Evolutionary conservation across 2,329 filamentous ascomycete genomes (phyloP).

Genomic region (Chaetomiaceae sp.): DNA sequence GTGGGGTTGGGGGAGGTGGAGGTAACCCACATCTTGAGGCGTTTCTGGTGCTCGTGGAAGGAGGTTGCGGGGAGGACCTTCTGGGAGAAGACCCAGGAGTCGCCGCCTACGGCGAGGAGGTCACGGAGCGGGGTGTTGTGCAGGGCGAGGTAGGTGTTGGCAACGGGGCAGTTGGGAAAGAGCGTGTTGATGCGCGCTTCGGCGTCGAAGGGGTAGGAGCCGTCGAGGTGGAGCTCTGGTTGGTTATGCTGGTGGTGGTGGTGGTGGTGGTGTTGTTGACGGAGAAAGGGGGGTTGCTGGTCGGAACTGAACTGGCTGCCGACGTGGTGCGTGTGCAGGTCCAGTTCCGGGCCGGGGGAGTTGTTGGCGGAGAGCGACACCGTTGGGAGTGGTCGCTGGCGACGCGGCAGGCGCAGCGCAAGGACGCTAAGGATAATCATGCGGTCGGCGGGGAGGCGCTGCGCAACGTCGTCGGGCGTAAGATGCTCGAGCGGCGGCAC

Average conservation of each 20-base stretch:
- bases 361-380: constrained; percentile 19
- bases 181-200: constrained; percentile 36
- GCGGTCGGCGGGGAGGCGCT: constrained; percentile 37
- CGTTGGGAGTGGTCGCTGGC: constrained; percentile 21
- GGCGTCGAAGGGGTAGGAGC: constrained; percentile 20
- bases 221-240: constrained; percentile 26
- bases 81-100: constrained; percentile 54
- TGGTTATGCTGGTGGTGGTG: constrained; percentile 9
- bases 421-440: constrained; percentile 39
- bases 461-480: constrained; percentile 35
- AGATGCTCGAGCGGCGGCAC: constrained; percentile 34
- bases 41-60: constrained; percentile 45
- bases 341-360: constrained; percentile 27
- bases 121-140: constrained; percentile 55
- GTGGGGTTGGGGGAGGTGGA: not conserved
- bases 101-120: constrained; percentile 54
- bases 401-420: constrained; percentile 37
- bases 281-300: constrained; percentile 13
- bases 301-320: constrained; percentile 11
- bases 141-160: constrained; percentile 53
- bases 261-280: constrained; percentile 24
- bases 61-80: constrained; percentile 44
- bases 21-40: constrained; percentile 42
- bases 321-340: constrained; percentile 18
- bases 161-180: constrained; percentile 44